Conservation (phyloP, 805 yeast species). For the Zygotorulaspora florentina region DNA sequence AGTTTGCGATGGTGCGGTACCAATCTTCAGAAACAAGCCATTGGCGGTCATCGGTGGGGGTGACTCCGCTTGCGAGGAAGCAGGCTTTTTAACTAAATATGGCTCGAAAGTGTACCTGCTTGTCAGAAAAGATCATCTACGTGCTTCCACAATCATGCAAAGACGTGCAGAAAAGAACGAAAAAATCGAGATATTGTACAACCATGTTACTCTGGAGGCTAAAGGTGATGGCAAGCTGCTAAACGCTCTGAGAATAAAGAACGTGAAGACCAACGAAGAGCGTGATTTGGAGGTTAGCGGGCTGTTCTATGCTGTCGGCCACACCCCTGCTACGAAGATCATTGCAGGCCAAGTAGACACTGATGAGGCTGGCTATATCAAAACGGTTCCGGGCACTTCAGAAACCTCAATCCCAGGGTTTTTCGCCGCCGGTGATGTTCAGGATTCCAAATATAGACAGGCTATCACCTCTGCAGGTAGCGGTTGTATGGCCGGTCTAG, state of each 20-base stretch:
- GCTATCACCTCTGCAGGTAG: constrained; percentile 99
- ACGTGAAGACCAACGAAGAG: constrained; percentile 66
- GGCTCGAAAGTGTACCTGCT: constrained; percentile 92
- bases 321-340: constrained; percentile 87
- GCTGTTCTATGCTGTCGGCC: constrained; percentile 97
- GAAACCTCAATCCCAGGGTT: constrained; percentile 84
- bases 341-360: constrained; percentile 74
- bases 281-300: constrained; percentile 78
- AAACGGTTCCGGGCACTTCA: constrained; percentile 86
- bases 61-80: constrained; percentile 99
- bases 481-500: constrained; percentile 99
- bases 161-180: constrained; percentile 81
- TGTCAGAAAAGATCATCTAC: constrained; percentile 88
- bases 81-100: constrained; percentile 91
- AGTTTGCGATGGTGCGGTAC: constrained; percentile 99
- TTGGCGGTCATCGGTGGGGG: constrained; percentile 99
- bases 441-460: constrained; percentile 95
- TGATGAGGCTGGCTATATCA: constrained; percentile 84
- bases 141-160: constrained; percentile 97
- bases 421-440: constrained; percentile 99
- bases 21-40: constrained; percentile 96
- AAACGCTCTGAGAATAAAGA: constrained; percentile 57
- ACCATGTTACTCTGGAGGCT: constrained; percentile 82
- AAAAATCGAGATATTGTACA: constrained; percentile 85
- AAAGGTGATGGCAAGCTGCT: constrained; percentile 90